Conservation (phyloP, 129 eudicot species). For the Helianthus tuberosus region DNA sequence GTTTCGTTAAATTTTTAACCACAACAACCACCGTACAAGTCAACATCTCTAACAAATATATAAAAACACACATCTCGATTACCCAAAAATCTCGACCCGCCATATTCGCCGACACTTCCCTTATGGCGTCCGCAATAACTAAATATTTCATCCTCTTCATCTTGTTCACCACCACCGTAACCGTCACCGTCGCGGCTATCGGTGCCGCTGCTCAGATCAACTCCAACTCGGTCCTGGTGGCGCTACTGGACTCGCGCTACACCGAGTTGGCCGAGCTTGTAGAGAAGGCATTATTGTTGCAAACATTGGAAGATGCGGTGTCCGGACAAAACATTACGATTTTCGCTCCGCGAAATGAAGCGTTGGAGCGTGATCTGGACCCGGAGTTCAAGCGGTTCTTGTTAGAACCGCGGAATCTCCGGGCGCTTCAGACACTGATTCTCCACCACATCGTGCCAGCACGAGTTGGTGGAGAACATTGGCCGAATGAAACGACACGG, state of each 20-base stretch:
- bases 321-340: background rate
- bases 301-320: background rate
- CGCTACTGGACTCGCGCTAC: background rate
- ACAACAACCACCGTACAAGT: background rate
- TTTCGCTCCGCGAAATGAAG: conserved; percentile 9
- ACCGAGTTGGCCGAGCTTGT: background rate
- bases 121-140: background rate
- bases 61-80: background rate
- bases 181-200: too few species aligned
- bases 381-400: conserved; percentile 1
- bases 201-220: background rate
- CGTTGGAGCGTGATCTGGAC: background rate
- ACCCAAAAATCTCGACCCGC: conserved; percentile 14
- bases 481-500: conserved; percentile 17
- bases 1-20: background rate
- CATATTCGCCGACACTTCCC: conserved; percentile 10
- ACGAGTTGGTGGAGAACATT: background rate
- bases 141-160: background rate
- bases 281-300: background rate
- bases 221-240: background rate
- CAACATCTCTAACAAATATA: background rate
- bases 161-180: background rate
- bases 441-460: conserved; percentile 4
- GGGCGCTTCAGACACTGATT: background rate
- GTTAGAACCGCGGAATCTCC: background rate